phyloP scores from a whole-genome alignment of 2,329 filamentous ascomycete species.

The Calonectria hongkongensis region DNA sequence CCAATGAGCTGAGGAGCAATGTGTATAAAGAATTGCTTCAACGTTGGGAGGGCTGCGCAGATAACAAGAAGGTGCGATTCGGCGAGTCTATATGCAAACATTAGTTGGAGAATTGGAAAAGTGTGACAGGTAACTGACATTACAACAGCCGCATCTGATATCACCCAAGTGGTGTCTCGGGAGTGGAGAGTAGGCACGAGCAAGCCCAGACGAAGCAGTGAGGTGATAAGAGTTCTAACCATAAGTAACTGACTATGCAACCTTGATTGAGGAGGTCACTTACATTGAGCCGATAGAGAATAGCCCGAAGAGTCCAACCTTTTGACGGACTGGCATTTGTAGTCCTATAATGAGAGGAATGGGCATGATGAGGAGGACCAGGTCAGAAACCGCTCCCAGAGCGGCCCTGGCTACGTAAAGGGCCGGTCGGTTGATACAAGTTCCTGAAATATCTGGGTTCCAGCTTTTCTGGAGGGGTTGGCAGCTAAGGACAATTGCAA shows the following conservation, averaged over 20 bases:
- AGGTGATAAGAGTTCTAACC: slow-evolving; percentile 41
- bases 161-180: slow-evolving; percentile 42
- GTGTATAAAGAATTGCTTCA: slow-evolving; percentile 44
- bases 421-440: slow-evolving; percentile 65
- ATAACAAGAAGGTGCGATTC: slow-evolving; percentile 45
- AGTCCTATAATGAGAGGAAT: slow-evolving; percentile 64
- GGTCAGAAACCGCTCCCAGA: slow-evolving; percentile 66
- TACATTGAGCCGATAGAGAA: slow-evolving; percentile 62
- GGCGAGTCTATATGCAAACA: slow-evolving; percentile 30
- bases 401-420: slow-evolving; percentile 68
- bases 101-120: fast-evolving
- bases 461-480: slow-evolving; percentile 41
- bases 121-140: neutral
- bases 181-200: slow-evolving; percentile 35
- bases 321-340: slow-evolving; percentile 66
- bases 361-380: slow-evolving; percentile 66
- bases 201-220: slow-evolving; percentile 40
- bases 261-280: neutral
- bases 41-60: slow-evolving; percentile 37
- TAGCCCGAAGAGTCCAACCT: slow-evolving; percentile 62
- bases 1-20: slow-evolving; percentile 36
- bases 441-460: slow-evolving; percentile 53
- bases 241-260: neutral
- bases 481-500: slow-evolving; percentile 57
- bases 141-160: neutral